phyloP scores from a whole-genome alignment of 1,284 basidiomycete genomes.

The Ustilago bromivora region DNA sequence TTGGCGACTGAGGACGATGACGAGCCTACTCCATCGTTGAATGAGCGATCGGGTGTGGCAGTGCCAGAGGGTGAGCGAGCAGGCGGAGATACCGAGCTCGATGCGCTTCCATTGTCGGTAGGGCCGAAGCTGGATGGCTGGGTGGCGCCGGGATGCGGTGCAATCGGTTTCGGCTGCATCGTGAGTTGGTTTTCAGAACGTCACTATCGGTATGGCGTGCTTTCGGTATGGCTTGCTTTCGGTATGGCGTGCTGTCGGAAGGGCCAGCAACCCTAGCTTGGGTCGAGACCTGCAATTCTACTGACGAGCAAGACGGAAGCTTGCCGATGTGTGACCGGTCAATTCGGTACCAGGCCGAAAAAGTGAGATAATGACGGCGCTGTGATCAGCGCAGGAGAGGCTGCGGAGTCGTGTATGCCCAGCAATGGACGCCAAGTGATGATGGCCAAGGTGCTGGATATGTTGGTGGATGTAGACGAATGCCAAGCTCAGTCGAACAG shows the following conservation, averaged over 20 bases:
- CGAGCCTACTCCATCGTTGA: conserved; percentile 24
- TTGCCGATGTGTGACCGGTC: neutral
- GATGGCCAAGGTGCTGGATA: neutral
- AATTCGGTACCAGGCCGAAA: neutral
- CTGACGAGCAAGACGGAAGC: neutral
- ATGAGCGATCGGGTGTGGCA: conserved; percentile 37
- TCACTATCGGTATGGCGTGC: no score
- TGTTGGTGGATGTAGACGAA: neutral
- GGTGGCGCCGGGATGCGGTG: conserved; percentile 29
- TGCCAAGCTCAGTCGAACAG: conserved; percentile 4
- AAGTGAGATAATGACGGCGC: neutral
- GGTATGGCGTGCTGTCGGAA: no score
- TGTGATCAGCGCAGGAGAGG: neutral
- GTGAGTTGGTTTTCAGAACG: neutral
- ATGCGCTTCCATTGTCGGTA: conserved; percentile 24
- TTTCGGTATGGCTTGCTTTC: no score
- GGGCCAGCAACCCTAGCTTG: neutral
- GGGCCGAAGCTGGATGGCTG: conserved; percentile 23
- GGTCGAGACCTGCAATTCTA: neutral
- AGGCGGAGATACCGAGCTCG: conserved; percentile 40
- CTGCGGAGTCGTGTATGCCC: neutral
- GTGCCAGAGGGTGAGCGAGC: conserved; percentile 40
- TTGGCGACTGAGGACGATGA: conserved; percentile 21
- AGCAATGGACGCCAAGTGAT: neutral
- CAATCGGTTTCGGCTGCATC: conserved; percentile 45